Evolutionary conservation across 164 flowering plant species (phyloP), one percentile per base, ranked within the genome.

Genomic region (Nelumbo lutea): DNA sequence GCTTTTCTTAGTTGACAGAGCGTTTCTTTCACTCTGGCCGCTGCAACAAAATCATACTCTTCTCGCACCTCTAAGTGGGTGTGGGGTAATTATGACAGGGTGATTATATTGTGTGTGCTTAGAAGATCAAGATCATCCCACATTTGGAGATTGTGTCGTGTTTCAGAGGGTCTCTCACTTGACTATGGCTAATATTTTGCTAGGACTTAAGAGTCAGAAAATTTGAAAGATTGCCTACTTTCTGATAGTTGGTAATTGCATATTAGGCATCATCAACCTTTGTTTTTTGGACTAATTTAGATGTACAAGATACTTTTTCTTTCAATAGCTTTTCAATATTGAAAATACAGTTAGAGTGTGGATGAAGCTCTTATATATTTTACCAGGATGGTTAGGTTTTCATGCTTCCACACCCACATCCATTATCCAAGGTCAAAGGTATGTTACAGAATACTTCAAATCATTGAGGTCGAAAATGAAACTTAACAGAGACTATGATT

Each of bases 21-120:
- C 72, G 76, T 78, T 76, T 75, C 74, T 74, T 90, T 80, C 89
- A 92, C 89, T 90, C 98, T 92, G 98, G 97, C 97, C 80, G 94
- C 96, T 89, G 76, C 83, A 82, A 70, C 65, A 80, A 83, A 72
- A 47, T 75, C 70, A 15, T 71, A 79, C 64, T 69, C 72, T 85
- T 85, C 96, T 92, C 91, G 87, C 98, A 87, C 97, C 98, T 85
- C 84, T 69, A 78, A 71, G 80, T 62, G 84, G 96, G 97, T 89
- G 98, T 90, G 97, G 98, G 89, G 86, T 73, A 69, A 70, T 61
- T 75, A 73, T 78, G 88, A 79, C 6, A 73, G 79, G 47, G 72
- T 86, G 69, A 84, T 78, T 73, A 64, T 82, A 52, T 72, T 82
- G 48, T 84, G 86, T 71, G 87, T 86, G 41, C 69, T 86, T 74